Percentiles rank a stretch among this genome's conserved stretches.
phyloP scores from a whole-genome alignment of 78 protist genomes.

The Dictyostelium purpureum region DNA sequence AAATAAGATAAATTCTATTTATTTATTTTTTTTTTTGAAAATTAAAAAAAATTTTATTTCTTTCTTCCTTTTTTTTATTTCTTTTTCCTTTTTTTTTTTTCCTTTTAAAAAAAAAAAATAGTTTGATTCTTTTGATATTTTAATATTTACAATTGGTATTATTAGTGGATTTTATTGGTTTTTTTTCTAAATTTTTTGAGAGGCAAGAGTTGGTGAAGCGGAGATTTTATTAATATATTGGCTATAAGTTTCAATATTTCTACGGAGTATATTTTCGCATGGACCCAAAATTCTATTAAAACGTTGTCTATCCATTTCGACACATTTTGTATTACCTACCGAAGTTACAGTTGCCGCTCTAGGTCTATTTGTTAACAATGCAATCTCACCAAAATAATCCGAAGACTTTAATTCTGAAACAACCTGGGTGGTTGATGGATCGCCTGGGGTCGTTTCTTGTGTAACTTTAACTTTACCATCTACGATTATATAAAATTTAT shows the following conservation, averaged over 20 bases:
- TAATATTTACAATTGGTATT: not conserved
- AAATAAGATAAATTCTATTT: not conserved
- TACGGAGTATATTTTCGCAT: slow-evolving; percentile 78
- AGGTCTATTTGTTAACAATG: slow-evolving; percentile 83
- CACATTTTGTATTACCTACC: slow-evolving; percentile 62
- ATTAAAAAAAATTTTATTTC: not conserved
- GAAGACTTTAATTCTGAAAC: slow-evolving; percentile 70
- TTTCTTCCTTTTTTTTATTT: not conserved
- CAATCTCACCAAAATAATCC: slow-evolving; percentile 93
- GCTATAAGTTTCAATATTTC: slow-evolving; percentile 83
- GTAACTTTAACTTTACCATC: slow-evolving; percentile 79
- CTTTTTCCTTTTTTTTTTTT: not conserved
- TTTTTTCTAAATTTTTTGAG: not conserved
- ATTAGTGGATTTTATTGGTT: not conserved
- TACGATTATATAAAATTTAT: slow-evolving; percentile 86
- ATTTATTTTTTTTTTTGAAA: not conserved
- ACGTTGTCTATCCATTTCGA: slow-evolving; percentile 86
- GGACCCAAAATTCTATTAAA: slow-evolving; percentile 92
- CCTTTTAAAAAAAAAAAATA: too few species aligned
- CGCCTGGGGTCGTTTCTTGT: not conserved
- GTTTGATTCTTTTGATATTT: not conserved
- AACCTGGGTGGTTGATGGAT: not conserved
- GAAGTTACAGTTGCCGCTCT: slow-evolving; percentile 93
- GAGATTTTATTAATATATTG: slow-evolving; percentile 34
- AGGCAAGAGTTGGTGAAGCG: not conserved